Evolutionary conservation across 2,329 filamentous ascomycete genomes (phyloP).

Genomic region (Exserohilum rostratum): DNA sequence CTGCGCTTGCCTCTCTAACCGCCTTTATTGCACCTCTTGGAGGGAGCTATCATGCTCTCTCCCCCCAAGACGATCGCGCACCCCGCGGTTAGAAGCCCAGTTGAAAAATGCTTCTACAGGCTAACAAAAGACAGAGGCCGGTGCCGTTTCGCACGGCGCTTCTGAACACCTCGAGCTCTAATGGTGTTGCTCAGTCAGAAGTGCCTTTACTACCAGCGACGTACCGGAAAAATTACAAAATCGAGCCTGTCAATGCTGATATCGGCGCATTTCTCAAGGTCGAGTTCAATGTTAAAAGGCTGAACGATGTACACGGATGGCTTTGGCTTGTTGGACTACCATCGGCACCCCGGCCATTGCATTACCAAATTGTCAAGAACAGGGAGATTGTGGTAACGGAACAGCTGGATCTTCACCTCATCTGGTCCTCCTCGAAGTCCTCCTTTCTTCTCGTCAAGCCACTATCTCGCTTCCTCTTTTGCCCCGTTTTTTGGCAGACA

Average conservation of each 20-base stretch:
- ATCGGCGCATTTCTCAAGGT: conserved; percentile 20
- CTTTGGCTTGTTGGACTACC: conserved; percentile 30
- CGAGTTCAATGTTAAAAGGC: conserved; percentile 23
- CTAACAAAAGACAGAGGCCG: background rate
- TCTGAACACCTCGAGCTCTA: conserved; percentile 2
- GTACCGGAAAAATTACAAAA: conserved; percentile 21
- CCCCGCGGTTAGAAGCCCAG: background rate
- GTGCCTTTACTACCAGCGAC: conserved; percentile 23
- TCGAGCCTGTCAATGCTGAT: conserved; percentile 21
- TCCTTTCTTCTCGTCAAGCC: conserved; percentile 29
- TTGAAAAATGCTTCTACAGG: background rate
- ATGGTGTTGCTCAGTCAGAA: background rate
- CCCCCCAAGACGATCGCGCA: background rate
- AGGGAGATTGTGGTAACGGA: conserved; percentile 29
- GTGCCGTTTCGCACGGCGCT: conserved; percentile 21
- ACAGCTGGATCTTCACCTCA: conserved; percentile 29
- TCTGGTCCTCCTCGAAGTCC: conserved; percentile 22
- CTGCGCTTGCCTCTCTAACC: background rate
- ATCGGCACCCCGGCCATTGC: conserved; percentile 22
- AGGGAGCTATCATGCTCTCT: background rate
- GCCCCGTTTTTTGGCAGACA: conserved; percentile 23
- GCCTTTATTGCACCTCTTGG: background rate
- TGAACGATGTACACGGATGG: conserved; percentile 26
- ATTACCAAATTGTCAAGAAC: conserved; percentile 29
- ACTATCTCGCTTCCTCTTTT: conserved; percentile 27